phyloP scores from a whole-genome alignment of 768 basidiomycete genomes.

The Boletellus emodensis region DNA sequence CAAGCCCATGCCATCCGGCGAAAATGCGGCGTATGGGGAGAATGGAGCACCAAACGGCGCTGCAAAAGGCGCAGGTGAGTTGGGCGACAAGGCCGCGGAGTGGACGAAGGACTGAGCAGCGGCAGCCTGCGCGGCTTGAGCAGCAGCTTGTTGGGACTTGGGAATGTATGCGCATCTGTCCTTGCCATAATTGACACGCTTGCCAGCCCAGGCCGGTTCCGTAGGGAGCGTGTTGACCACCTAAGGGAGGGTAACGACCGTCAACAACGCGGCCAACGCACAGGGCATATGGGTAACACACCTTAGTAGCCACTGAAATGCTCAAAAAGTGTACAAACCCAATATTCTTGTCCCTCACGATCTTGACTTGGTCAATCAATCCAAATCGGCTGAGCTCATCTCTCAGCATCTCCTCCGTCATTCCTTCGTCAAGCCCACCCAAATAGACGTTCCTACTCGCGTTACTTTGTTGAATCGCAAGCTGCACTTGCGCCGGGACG shows the following conservation, averaged over 20 bases:
- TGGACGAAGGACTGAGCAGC: conserved; percentile 69
- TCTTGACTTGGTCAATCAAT: conserved; percentile 98
- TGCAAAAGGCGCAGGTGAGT: conserved; percentile 29
- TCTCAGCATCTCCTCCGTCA: conserved; percentile 87
- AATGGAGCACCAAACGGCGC: conserved; percentile 36
- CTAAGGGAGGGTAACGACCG: conserved; percentile 34
- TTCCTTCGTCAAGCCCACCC: conserved; percentile 84
- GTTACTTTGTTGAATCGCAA: conserved; percentile 87
- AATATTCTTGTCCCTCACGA: conserved; percentile 98
- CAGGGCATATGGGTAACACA: conserved; percentile 27
- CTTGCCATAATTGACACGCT: conserved; percentile 97
- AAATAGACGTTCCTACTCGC: conserved; percentile 96
- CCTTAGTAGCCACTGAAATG: conserved; percentile 94
- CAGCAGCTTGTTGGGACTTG: conserved; percentile 88
- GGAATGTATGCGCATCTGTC: conserved; percentile 98
- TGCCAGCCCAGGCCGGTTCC: conserved; percentile 92
- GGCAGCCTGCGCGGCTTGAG: conserved; percentile 83
- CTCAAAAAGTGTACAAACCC: conserved; percentile 98
- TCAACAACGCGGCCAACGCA: neutral
- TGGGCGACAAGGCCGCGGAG: conserved; percentile 38
- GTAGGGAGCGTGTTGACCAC: conserved; percentile 91
- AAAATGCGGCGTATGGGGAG: conserved; percentile 50
- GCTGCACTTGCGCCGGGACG: conserved; percentile 79
- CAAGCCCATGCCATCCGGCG: conserved; percentile 37
- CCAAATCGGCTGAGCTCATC: conserved; percentile 93